A percentile compares a stretch with the other conserved stretches of the same genome.
These are phyloP conservation scores for Mucor racemosus DNA, from an alignment of 371 early-diverging fungal species.

Conservation along the genomic window DNA sequence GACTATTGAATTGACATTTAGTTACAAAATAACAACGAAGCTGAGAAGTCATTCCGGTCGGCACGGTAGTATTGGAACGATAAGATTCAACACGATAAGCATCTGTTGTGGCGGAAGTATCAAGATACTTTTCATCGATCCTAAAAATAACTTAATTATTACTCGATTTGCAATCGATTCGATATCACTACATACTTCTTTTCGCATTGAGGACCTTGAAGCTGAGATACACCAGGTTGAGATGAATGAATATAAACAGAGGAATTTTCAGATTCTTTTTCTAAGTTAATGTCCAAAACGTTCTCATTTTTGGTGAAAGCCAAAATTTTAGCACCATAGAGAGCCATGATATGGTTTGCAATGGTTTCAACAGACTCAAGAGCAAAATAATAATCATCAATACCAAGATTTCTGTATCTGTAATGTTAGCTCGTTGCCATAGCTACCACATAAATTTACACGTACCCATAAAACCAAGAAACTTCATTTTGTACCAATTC, in stretches of 20 bases:
- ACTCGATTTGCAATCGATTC: background rate
- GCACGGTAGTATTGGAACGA: slow-evolving; percentile 91
- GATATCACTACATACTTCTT: slow-evolving; percentile 55
- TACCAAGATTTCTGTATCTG: slow-evolving; percentile 83
- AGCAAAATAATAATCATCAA: slow-evolving; percentile 97
- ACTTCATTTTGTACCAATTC: slow-evolving; percentile 91
- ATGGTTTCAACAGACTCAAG: slow-evolving; percentile 89
- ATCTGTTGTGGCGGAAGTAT: slow-evolving; percentile 65
- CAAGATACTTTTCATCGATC: slow-evolving; percentile 92
- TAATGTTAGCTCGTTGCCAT: background rate
- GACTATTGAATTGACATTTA: slow-evolving; percentile 88
- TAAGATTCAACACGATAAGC: slow-evolving; percentile 96
- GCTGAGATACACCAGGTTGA: slow-evolving; percentile 89
- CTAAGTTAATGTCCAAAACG: slow-evolving; percentile 86
- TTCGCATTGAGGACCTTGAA: slow-evolving; percentile 89
- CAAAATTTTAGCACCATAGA: slow-evolving; percentile 94
- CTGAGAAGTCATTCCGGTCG: slow-evolving; percentile 79
- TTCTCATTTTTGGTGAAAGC: slow-evolving; percentile 89
- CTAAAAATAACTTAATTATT: slow-evolving; percentile 36
- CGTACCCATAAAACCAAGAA: slow-evolving; percentile 93
- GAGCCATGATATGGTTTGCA: slow-evolving; percentile 94
- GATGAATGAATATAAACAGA: slow-evolving; percentile 98
- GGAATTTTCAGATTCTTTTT: slow-evolving; percentile 88
- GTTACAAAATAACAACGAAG: slow-evolving; percentile 96
- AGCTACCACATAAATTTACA: background rate